Evolutionary conservation across 169 alveolate species (phyloP), one percentile per base, ranked within the genome.

Genomic region (Ophryocystis elektroscirrha): DNA sequence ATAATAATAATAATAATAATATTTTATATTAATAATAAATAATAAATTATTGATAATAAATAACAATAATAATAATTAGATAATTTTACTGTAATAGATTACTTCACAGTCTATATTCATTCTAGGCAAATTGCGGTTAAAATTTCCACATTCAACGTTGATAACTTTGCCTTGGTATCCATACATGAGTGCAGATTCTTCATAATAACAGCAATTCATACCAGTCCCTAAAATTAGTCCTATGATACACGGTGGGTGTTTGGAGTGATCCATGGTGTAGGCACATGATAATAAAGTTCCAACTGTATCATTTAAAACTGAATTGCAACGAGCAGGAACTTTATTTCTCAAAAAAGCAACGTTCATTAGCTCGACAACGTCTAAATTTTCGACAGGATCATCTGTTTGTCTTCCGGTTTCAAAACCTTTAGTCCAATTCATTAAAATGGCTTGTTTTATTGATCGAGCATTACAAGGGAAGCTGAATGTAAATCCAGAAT

Each of bases 371-470:
- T 38, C 56, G 9, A 83, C 83, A 4, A 80, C 84, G 57, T 80
- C 89, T n/a, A 71, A 63, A 47, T 89, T 89, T 48, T 76, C 90
- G 20, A 80, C 89, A 26, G 76, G 85, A 24, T 70, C 78, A n/a
- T 46, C 48, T 5, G 90, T 79, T 51, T 62, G 78, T 43, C 84
- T 67, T 7, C 90, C 90, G 7, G 90, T 80, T 47, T 79, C 89
- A 52, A 80, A 79, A 12, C 78, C 90, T 59, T 80, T 80, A n/a
- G 90, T 80, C 90, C 90, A 80, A 53, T 67, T 76, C 36, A 77
- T 53, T 26, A 80, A 58, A 24, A 66, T 56, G 30, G 85, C 72
- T 50, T 56, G 53, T 36, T 57, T 59, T 39, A 64, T 49, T 15
- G 81, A 65, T 0, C 30, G 15, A 23, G 43, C 62, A 6, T 29